phyloP scores from a whole-genome alignment of 2,329 filamentous ascomycete genomes.

The Domatiomyces catenatus region DNA sequence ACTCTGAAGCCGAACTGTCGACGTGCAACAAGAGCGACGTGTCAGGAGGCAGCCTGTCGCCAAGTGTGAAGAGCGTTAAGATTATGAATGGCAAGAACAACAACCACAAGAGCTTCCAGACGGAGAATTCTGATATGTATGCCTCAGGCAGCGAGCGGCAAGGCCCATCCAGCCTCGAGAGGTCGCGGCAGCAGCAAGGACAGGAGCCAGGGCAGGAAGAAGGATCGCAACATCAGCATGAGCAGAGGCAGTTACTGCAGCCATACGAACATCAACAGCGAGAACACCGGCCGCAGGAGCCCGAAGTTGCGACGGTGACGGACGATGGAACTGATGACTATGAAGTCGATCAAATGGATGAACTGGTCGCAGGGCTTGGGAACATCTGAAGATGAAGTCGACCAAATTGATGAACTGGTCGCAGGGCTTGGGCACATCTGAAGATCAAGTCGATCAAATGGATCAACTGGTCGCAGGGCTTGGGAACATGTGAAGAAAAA shows the following conservation, averaged over 20 bases:
- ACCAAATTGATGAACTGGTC: too few species aligned
- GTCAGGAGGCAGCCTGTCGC: background rate
- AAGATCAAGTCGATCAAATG: background rate
- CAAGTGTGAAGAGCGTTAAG: background rate
- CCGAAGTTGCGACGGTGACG: background rate
- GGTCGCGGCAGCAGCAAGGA: too few species aligned
- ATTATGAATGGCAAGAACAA: background rate
- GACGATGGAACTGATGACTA: background rate
- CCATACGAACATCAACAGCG: background rate
- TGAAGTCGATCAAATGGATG: background rate
- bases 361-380: background rate
- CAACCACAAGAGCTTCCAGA: background rate
- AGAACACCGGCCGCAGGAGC: background rate
- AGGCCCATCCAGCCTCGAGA: background rate
- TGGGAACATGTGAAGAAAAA: background rate
- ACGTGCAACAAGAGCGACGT: background rate
- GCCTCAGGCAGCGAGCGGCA: background rate
- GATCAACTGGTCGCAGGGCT: background rate
- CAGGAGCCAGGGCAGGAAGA: background rate
- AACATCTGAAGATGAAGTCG: too few species aligned
- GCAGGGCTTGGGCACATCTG: too few species aligned
- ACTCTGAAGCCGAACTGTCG: background rate
- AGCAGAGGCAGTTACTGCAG: background rate
- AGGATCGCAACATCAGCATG: background rate
- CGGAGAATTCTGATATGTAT: background rate